A percentile compares a stretch with the other conserved stretches of the same genome.
Evolutionary conservation across 2,329 filamentous ascomycete genomes (phyloP).

Genomic region (Decorospora gaudefroyi): DNA sequence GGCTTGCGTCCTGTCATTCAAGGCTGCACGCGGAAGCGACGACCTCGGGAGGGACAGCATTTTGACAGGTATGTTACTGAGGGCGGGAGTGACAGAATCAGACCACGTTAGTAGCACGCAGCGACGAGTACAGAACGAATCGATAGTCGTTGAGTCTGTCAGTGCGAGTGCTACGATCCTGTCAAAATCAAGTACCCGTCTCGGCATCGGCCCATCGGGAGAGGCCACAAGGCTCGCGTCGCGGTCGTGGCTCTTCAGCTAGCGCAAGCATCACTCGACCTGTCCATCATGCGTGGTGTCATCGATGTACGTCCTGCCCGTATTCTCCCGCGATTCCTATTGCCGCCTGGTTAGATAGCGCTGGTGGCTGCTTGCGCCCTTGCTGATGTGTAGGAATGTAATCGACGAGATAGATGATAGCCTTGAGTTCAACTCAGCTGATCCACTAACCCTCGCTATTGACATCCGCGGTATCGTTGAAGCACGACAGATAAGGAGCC

Average conservation of each 20-base stretch:
- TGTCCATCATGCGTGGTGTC: conserved; percentile 27
- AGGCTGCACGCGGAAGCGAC: conserved; percentile 35
- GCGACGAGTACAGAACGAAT: conserved; percentile 15
- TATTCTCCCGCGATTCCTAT: conserved; percentile 36
- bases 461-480: conserved; percentile 3
- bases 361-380: conserved; percentile 20
- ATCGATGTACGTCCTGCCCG: conserved; percentile 35
- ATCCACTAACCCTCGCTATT: conserved; percentile 14
- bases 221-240: conserved; percentile 21
- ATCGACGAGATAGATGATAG: conserved; percentile 1
- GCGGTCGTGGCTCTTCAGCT: conserved; percentile 29
- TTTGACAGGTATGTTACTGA: conserved; percentile 44
- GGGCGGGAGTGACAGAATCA: conserved; percentile 39
- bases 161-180: conserved; percentile 36
- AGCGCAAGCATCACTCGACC: conserved; percentile 26
- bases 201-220: conserved; percentile 20
- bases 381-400: conserved; percentile 19
- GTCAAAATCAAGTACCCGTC: conserved; percentile 37
- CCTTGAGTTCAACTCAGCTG: conserved; percentile 6
- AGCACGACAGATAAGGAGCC: conserved; percentile 15
- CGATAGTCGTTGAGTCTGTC: conserved; percentile 12
- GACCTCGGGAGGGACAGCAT: conserved; percentile 29
- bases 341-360: conserved; percentile 26
- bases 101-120: conserved; percentile 31
- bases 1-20: conserved; percentile 30